These are phyloP conservation scores for Priceomyces haplophilus DNA, from an alignment of 805 yeast genomes.

Conservation along the genomic window DNA sequence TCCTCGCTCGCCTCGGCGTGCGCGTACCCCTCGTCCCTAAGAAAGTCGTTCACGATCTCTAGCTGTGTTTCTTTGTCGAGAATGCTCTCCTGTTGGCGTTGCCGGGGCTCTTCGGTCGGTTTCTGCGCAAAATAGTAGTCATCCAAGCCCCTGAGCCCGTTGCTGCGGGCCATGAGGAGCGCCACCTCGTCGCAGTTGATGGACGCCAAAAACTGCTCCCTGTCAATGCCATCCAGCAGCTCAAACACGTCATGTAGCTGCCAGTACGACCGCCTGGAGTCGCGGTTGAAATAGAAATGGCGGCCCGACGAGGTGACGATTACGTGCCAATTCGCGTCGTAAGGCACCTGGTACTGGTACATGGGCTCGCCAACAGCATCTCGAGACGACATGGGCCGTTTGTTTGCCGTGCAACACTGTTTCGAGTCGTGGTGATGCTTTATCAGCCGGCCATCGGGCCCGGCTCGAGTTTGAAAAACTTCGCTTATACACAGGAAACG, in stretches of 20 bases:
- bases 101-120: constrained; percentile 1
- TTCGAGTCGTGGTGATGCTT: too few species aligned
- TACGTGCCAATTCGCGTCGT: constrained; percentile 24
- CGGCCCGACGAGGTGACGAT: constrained; percentile 22
- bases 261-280: constrained; percentile 26
- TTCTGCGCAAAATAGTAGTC: constrained; percentile 1
- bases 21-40: constrained; percentile 19
- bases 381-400: neutral
- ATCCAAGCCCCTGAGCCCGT: constrained; percentile 15
- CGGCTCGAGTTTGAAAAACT: too few species aligned
- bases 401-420: too few species aligned
- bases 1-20: constrained; percentile 5
- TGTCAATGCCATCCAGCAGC: constrained; percentile 19
- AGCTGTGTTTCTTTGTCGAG: constrained; percentile 9
- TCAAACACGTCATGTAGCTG: constrained; percentile 26
- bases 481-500: too few species aligned
- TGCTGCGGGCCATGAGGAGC: constrained; percentile 24
- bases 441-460: too few species aligned
- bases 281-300: constrained; percentile 32
- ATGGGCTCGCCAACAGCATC: constrained; percentile 12
- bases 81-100: constrained; percentile 6
- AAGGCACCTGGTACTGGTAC: constrained; percentile 19
- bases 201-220: constrained; percentile 15
- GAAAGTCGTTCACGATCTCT: constrained; percentile 13
- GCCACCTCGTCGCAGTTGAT: constrained; percentile 31